A percentile compares a stretch with the other conserved stretches of the same genome.
These are phyloP conservation scores for Phialemonium atrogriseum DNA, from an alignment of 2,329 filamentous ascomycete species.

Conservation along the genomic window DNA sequence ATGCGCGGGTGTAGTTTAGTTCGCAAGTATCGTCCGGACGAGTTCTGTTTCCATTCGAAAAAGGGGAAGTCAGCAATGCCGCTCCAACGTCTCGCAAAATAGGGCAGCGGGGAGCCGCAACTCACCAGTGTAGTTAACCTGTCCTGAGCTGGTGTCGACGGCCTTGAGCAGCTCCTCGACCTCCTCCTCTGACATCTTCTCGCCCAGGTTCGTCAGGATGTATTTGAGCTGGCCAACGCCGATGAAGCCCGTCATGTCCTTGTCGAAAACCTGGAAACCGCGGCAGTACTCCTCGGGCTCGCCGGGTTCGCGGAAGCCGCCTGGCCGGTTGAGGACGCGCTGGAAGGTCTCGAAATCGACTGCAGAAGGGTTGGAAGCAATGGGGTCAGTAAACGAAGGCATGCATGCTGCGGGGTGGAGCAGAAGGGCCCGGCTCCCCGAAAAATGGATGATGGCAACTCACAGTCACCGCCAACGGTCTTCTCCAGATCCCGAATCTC, in stretches of 20 bases:
- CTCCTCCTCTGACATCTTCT: slow-evolving; percentile 99
- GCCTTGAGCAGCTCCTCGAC: slow-evolving; percentile 98
- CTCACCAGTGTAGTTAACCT: slow-evolving; percentile 95
- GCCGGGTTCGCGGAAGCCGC: slow-evolving; percentile 95
- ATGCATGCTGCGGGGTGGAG: not conserved
- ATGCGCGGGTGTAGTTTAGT: no score
- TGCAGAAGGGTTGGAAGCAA: slow-evolving; percentile 26
- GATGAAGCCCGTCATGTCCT: slow-evolving; percentile 97
- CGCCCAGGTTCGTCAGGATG: slow-evolving; percentile 92
- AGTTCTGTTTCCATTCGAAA: slow-evolving; percentile 66
- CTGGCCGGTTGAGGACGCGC: slow-evolving; percentile 92
- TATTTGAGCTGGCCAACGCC: slow-evolving; percentile 97
- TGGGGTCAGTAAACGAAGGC: slow-evolving; percentile 3
- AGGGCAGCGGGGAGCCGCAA: slow-evolving; percentile 5
- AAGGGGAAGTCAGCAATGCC: slow-evolving; percentile 3
- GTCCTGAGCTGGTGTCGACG: slow-evolving; percentile 88
- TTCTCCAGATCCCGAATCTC: slow-evolving; percentile 93
- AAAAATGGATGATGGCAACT: slow-evolving; percentile 31
- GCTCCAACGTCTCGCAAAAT: not conserved
- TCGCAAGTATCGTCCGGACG: slow-evolving; percentile 78
- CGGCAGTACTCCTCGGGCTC: slow-evolving; percentile 98
- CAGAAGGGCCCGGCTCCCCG: not conserved
- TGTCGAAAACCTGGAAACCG: slow-evolving; percentile 98
- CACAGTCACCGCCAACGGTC: slow-evolving; percentile 83
- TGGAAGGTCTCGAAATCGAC: slow-evolving; percentile 98